Conservation (phyloP, 1,139 yeast genomes). For the Debaryomyces coudertii region DNA sequence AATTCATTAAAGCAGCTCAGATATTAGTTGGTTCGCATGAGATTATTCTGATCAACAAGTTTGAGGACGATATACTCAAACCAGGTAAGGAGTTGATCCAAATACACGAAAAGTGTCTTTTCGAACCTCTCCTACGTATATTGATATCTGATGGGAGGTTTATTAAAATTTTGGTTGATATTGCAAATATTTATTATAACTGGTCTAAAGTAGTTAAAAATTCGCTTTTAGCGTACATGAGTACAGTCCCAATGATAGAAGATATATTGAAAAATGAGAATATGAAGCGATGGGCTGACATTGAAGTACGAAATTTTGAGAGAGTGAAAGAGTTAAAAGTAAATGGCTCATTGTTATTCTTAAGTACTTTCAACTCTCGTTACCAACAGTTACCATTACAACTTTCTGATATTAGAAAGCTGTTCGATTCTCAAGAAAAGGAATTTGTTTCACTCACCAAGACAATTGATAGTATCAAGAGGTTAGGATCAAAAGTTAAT, state of each 20-base stretch:
- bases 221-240: slow-evolving; percentile 63
- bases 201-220: slow-evolving; percentile 68
- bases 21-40: slow-evolving; percentile 38
- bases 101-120: slow-evolving; percentile 57
- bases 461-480: slow-evolving; percentile 51
- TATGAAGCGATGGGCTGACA: slow-evolving; percentile 57
- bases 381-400: slow-evolving; percentile 73
- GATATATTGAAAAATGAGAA: slow-evolving; percentile 43
- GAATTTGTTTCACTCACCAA: slow-evolving; percentile 58
- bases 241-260: slow-evolving; percentile 39
- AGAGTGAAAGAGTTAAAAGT: slow-evolving; percentile 50
- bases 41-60: slow-evolving; percentile 43
- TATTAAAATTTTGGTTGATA: slow-evolving; percentile 50
- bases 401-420: slow-evolving; percentile 60
- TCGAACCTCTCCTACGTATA: slow-evolving; percentile 53
- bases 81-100: slow-evolving; percentile 65
- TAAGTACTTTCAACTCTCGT: slow-evolving; percentile 77
- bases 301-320: slow-evolving; percentile 42
- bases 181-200: slow-evolving; percentile 63
- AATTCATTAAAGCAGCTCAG: slow-evolving; percentile 52
- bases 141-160: slow-evolving; percentile 63
- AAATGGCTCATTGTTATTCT: slow-evolving; percentile 62
- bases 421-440: slow-evolving; percentile 46
- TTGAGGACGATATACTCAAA: slow-evolving; percentile 61
- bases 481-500: slow-evolving; percentile 42